Conservation (phyloP, 2,329 filamentous ascomycete species). For the Leptographium lundbergii region DNA sequence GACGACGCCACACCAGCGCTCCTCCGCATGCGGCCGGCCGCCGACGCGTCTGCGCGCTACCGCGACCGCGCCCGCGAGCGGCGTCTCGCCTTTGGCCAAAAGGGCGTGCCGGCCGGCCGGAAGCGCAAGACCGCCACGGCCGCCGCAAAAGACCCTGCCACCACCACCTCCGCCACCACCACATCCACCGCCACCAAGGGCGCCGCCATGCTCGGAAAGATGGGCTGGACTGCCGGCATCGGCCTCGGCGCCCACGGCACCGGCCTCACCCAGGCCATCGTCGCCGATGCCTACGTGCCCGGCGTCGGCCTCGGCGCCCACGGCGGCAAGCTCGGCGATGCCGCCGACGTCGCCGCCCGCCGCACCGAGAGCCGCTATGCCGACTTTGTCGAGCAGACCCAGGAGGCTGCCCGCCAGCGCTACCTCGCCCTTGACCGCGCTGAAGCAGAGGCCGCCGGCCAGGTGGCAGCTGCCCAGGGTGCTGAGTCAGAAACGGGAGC, state of each 20-base stretch:
- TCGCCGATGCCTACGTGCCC: slow-evolving; percentile 50
- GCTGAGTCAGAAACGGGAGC: neutral
- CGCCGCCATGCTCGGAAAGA: slow-evolving; percentile 55
- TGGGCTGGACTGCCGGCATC: slow-evolving; percentile 56
- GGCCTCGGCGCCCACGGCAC: slow-evolving; percentile 51
- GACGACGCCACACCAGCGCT: too few relatives aligned
- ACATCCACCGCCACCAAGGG: slow-evolving; percentile 35
- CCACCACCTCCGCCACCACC: slow-evolving; percentile 9
- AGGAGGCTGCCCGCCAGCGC: slow-evolving; percentile 53
- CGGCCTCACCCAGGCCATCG: slow-evolving; percentile 51
- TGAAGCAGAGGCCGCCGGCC: neutral
- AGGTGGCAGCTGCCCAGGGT: slow-evolving; percentile 10
- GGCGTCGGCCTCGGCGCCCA: slow-evolving; percentile 59
- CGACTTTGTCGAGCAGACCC: slow-evolving; percentile 51
- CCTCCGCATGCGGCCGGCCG: slow-evolving; percentile 9
- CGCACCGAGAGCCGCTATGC: slow-evolving; percentile 44
- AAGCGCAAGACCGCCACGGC: slow-evolving; percentile 12
- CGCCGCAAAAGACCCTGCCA: slow-evolving; percentile 15
- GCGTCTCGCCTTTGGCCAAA: slow-evolving; percentile 48
- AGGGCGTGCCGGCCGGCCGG: slow-evolving; percentile 32
- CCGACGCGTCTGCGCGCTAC: slow-evolving; percentile 26
- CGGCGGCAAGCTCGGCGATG: slow-evolving; percentile 57
- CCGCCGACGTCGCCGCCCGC: slow-evolving; percentile 47
- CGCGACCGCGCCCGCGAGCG: slow-evolving; percentile 58
- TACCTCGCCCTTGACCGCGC: slow-evolving; percentile 18